These are phyloP conservation scores for Atractiella rhizophila DNA, from an alignment of 768 basidiomycete species.

Conservation along the genomic window DNA sequence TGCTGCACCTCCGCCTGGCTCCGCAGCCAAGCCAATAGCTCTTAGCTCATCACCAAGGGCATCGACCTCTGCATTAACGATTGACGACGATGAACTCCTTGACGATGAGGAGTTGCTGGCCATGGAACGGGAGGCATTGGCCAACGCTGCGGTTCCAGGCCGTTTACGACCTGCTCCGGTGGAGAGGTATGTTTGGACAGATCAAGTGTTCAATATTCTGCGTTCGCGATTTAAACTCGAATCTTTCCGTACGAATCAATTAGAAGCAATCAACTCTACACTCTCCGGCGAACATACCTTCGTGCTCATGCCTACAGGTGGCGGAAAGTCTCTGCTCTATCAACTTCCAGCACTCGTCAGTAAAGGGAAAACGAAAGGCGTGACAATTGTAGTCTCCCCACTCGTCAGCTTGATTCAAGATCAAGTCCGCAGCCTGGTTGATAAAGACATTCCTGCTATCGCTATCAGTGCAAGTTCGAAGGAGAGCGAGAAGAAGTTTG, in stretches of 20 bases:
- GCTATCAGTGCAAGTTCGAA: slow-evolving; percentile 34
- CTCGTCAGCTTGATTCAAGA: slow-evolving; percentile 69
- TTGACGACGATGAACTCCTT: neutral
- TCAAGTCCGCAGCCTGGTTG: slow-evolving; percentile 44
- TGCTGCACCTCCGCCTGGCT: too few relatives aligned
- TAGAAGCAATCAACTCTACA: slow-evolving; percentile 57
- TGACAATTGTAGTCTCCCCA: slow-evolving; percentile 75
- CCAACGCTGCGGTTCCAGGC: neutral
- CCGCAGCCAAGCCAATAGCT: too few relatives aligned
- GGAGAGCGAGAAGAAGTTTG: slow-evolving; percentile 18
- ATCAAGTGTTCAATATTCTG: slow-evolving; percentile 34
- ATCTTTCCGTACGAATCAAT: slow-evolving; percentile 54
- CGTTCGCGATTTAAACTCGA: slow-evolving; percentile 37
- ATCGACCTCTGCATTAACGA: too few relatives aligned
- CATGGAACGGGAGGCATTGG: neutral
- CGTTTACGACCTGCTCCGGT: neutral
- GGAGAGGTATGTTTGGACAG: slow-evolving; percentile 11
- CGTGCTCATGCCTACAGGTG: slow-evolving; percentile 68
- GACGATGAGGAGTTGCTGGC: neutral
- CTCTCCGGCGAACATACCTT: slow-evolving; percentile 65
- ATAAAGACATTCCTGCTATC: slow-evolving; percentile 42
- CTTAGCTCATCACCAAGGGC: too few relatives aligned
- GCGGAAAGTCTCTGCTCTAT: slow-evolving; percentile 27
- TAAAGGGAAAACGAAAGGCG: slow-evolving; percentile 43
- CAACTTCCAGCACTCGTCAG: slow-evolving; percentile 59